Conservation (phyloP, 2,329 filamentous ascomycete species). For the Talaromyces sp. region DNA sequence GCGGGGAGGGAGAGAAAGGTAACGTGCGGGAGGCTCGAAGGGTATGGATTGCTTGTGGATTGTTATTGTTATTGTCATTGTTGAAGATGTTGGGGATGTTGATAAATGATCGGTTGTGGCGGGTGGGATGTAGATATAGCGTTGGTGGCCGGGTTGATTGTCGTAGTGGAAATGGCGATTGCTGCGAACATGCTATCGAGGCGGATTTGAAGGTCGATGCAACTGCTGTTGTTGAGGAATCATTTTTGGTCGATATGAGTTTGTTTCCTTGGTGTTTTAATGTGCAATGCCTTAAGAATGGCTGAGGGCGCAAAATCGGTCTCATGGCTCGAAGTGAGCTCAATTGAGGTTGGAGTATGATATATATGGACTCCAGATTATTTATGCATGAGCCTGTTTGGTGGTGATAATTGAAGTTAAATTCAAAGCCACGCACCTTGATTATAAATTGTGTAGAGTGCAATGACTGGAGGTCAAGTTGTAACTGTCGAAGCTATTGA, state of each 20-base stretch:
- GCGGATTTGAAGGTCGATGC: not conserved
- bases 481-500: not conserved
- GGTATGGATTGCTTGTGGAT: conserved; percentile 54
- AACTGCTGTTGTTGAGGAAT: not conserved
- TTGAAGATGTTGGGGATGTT: conserved; percentile 17
- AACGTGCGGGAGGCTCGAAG: conserved; percentile 73
- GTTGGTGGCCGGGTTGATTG: not conserved
- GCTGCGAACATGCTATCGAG: not conserved
- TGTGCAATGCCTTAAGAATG: not conserved
- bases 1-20: conserved; percentile 64
- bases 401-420: not conserved
- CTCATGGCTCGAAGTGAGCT: not conserved
- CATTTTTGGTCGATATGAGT: not conserved
- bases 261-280: not conserved
- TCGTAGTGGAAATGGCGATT: not conserved
- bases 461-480: not conserved
- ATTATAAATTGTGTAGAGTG: not conserved
- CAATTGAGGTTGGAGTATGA: not conserved
- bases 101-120: conserved; percentile 12
- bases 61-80: conserved; percentile 22
- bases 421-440: not conserved
- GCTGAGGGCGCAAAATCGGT: not conserved
- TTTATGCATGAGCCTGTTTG: not conserved
- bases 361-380: not conserved
- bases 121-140: not conserved